Base-by-base conservation (phyloP, 352 stramenopile species). In the Phytophthora constricta region DNA sequence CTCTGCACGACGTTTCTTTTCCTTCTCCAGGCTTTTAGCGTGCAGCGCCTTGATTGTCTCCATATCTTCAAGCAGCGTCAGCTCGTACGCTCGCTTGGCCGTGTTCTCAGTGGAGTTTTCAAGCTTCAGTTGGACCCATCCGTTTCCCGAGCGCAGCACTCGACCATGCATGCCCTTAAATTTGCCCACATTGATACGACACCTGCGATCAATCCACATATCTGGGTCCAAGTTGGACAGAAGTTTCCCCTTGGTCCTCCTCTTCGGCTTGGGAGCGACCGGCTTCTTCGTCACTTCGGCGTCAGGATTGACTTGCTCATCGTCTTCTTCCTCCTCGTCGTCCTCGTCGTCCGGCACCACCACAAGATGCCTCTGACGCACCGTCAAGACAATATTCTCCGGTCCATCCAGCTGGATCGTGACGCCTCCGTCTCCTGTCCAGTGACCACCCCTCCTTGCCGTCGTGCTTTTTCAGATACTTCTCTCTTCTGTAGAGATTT, bases 151-250 rank as follows among this genome's bases (percentile, higher is more conserved):
- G 13, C 86, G 86, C 9, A 95, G 57, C 8, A 96, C 89, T 34
- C 86, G 83, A 2, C 86, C 89, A 53, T 86, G 76, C 20, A 82
- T 65, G 1, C 87, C 87, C 41, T 93, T 93, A 59, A 95, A 96
- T 69, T 96, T 96, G 58, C 89, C 89, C 1, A 96, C 89, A 50
- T 96, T 96, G 54, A 96, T 93, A 17, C 89, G 84, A 43, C 87
- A 94, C 43, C 86, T 84, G 46, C 89, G 89, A 45, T 92, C 86
- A 25, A 96, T 93, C 89, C 89, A 96, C 86, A 96, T 92, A 20
- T 96, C 89, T 1, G 89, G 87, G 39, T 96, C 89, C 31, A 96
- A 51, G 56, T 86, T 77, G 1, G 88, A 95, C 1, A 96, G 71
- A 17, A 96, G 59, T 52, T 89, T 80, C 5, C 82, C 77, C 33